Conservation (phyloP, 2,329 filamentous ascomycete species). For the Epichloe typhina region DNA sequence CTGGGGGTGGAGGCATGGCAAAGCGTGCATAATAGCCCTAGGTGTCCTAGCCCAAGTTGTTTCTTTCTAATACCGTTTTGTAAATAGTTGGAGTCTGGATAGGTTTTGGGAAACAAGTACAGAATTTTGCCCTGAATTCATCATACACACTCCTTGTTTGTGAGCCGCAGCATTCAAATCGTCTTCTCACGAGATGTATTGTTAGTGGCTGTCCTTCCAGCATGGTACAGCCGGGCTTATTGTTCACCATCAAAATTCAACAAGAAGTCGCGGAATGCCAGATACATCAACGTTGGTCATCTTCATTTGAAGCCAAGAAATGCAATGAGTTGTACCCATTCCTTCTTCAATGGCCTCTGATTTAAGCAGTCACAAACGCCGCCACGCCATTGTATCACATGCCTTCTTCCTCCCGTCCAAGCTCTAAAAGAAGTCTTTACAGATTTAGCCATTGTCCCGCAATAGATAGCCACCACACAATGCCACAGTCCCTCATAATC, state of each 20-base stretch:
- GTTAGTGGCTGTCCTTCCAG: too few species aligned
- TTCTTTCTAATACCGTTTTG: background rate
- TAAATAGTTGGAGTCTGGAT: constrained; percentile 13
- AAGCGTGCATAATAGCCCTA: background rate
- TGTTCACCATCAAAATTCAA: too few species aligned
- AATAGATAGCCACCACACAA: background rate
- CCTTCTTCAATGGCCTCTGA: background rate
- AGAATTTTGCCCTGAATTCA: constrained; percentile 1
- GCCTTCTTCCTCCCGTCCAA: background rate
- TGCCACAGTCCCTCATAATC: background rate
- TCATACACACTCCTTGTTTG: too few species aligned
- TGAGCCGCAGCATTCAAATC: too few species aligned
- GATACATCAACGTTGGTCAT: too few species aligned
- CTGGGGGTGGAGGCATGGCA: too few species aligned
- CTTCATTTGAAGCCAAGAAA: background rate
- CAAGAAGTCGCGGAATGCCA: too few species aligned
- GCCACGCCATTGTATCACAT: background rate
- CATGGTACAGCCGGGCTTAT: too few species aligned
- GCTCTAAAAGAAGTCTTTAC: background rate
- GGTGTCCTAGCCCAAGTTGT: background rate
- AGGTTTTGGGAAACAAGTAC: constrained; percentile 2
- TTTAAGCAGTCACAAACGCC: background rate
- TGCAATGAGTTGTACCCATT: background rate
- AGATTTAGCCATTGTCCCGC: background rate
- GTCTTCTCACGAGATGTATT: too few species aligned